Base-by-base conservation (phyloP, 495 filamentous ascomycete species). In the Penicillium soppii region DNA sequence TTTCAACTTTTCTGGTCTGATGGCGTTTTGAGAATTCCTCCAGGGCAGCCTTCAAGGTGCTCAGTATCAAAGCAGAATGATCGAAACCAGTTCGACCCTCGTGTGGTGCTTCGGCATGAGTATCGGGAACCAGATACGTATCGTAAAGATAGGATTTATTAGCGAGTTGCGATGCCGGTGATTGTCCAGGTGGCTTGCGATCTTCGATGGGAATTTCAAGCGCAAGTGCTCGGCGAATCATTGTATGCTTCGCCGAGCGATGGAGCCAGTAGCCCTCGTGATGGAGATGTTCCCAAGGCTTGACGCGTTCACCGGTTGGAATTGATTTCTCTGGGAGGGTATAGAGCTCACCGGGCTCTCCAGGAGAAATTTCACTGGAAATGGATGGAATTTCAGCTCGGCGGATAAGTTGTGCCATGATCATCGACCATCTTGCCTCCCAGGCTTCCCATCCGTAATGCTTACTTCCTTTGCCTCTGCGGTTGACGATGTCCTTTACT, bases 391-490 rank as follows among this genome's bases (percentile, higher is more conserved):
- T 62, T 32, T 79, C 74, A 7, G 77, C 79, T 57, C 79, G 83
- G 43, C 83, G 79, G n/a, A 92, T 84, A 20, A 91, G 68, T 52
- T 91, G 76, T 1, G 86, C 87, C 89, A 95, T 92, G 4, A 90
- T 75, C 49, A 79, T 82, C 15, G 86, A 83, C 90, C 90, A 95
- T 47, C 85, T 78, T 17, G 90, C 81, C 64, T 92, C 84, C 90
- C 90, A 95, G 2, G 90, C 89, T 58, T 89, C 81, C 89, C 89
- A 95, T 7, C 87, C 87, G 66, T 92, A 94, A 52, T 87, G 90
- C 27, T 79, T 79, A 12, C 90, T 85, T 4, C 92, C 92, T 45
- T 88, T 89, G 1, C 90, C 92, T 50, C 86, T 82, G 20, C 89
- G 82, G 53, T 95, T 88, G 12, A 96, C 68, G 19, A 97, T 75